Conservation (phyloP, 2,329 filamentous ascomycete genomes). For the Colletotrichum musicola region DNA sequence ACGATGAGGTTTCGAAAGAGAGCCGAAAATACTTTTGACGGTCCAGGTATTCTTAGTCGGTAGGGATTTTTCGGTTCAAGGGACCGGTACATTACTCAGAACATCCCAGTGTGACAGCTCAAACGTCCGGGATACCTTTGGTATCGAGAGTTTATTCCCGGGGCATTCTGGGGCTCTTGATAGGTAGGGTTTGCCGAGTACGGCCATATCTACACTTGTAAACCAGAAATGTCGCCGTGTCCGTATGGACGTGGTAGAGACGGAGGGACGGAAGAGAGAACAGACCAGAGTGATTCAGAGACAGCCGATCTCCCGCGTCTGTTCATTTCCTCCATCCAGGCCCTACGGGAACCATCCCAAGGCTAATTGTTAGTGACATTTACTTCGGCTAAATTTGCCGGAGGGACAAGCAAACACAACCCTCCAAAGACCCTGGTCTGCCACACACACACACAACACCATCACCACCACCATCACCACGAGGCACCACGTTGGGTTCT, state of each 20-base stretch:
- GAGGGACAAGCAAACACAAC: neutral
- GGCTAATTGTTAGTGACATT: neutral
- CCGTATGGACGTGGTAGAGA: too few species aligned
- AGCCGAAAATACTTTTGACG: constrained; percentile 8
- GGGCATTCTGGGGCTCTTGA: too few species aligned
- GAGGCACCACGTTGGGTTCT: neutral
- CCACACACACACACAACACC: neutral
- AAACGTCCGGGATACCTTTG: neutral
- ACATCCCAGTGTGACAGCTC: constrained; percentile 20
- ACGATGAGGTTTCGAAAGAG: too few species aligned
- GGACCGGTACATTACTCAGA: neutral
- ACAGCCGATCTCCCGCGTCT: neutral
- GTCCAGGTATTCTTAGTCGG: too few species aligned
- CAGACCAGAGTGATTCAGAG: neutral
- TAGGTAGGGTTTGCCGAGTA: too few species aligned
- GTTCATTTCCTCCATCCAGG: neutral
- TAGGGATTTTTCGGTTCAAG: too few species aligned
- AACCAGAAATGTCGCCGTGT: too few species aligned
- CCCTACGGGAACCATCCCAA: neutral
- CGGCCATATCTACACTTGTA: too few species aligned
- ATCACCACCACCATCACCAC: neutral
- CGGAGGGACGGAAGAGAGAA: too few species aligned
- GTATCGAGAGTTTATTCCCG: too few species aligned
- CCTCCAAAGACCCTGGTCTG: neutral
- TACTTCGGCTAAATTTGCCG: constrained; percentile 8